Percentiles rank a stretch among this genome's conserved stretches.
phyloP scores from a whole-genome alignment of 108 stramenopile species.

The Thalassiosira profunda region DNA sequence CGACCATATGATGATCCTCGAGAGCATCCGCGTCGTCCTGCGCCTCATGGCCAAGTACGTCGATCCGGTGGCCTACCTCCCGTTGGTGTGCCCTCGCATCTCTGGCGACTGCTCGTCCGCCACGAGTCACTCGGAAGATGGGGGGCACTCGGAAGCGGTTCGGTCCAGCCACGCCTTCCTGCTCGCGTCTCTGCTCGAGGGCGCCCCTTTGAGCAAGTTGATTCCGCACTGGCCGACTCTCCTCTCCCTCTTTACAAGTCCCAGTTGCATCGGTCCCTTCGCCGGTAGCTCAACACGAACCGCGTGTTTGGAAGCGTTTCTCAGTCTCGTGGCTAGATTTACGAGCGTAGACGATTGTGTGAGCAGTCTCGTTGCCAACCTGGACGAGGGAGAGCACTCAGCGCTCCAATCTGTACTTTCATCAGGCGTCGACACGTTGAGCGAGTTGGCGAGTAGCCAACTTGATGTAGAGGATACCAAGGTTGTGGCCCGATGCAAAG shows the following conservation, averaged over 20 bases:
- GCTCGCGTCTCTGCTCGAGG: slow-evolving; percentile 28
- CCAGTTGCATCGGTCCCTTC: slow-evolving; percentile 36
- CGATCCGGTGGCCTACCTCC: slow-evolving; percentile 32
- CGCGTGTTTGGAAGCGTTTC: slow-evolving; percentile 13
- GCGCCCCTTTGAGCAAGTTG: slow-evolving; percentile 23
- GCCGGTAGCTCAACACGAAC: slow-evolving; percentile 19
- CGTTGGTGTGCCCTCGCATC: slow-evolving; percentile 28
- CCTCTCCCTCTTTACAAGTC: slow-evolving; percentile 11
- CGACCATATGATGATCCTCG: not conserved
- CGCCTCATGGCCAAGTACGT: slow-evolving; percentile 43
- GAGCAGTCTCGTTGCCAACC: slow-evolving; percentile 4
- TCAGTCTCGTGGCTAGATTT: not conserved
- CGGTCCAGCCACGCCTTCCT: slow-evolving; percentile 20
- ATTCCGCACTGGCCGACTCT: slow-evolving; percentile 30
- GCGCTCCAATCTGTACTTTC: slow-evolving; percentile 1
- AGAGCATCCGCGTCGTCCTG: slow-evolving; percentile 29
- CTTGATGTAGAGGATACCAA: too few relatives aligned
- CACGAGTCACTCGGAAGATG: slow-evolving; percentile 35
- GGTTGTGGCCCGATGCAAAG: too few relatives aligned
- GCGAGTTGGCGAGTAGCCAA: not conserved
- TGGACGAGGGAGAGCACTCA: slow-evolving; percentile 1
- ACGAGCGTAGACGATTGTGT: not conserved
- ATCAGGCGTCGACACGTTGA: not conserved
- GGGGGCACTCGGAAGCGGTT: slow-evolving; percentile 20
- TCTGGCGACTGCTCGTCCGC: slow-evolving; percentile 29